Conservation (phyloP, 2,329 filamentous ascomycete genomes). For the Tolypocladium pustulatum region DNA sequence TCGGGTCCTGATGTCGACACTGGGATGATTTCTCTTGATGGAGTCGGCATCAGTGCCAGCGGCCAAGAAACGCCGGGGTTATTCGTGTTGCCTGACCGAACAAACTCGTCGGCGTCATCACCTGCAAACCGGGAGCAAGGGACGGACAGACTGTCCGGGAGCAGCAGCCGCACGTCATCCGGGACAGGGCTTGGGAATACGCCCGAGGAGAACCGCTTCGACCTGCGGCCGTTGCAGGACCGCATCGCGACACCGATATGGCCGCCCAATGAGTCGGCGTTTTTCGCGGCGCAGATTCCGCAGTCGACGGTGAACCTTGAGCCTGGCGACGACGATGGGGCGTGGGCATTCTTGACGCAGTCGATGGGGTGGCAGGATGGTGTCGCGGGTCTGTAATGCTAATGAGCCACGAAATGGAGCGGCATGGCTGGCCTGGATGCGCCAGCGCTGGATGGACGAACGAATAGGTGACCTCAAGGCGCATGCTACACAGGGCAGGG, state of each 20-base stretch:
- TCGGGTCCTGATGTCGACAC: background rate
- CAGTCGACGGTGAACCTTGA: constrained; percentile 10
- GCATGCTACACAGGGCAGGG: background rate
- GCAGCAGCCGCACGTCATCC: constrained; percentile 21
- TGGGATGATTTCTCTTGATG: background rate
- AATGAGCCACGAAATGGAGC: background rate
- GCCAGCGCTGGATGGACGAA: background rate
- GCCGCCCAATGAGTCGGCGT: constrained; percentile 17
- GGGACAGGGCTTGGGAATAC: constrained; percentile 22
- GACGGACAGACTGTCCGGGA: constrained; percentile 13
- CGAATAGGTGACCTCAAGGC: background rate
- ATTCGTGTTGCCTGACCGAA: constrained; percentile 19
- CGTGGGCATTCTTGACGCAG: constrained; percentile 18
- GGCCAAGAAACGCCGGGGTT: background rate
- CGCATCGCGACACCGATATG: constrained; percentile 19
- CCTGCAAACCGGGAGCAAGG: constrained; percentile 12
- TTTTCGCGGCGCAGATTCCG: constrained; percentile 17
- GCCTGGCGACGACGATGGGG: constrained; percentile 11
- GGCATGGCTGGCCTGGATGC: background rate
- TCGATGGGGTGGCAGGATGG: constrained; percentile 14
- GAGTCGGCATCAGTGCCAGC: background rate
- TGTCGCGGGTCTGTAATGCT: background rate
- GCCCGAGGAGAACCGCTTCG: constrained; percentile 23
- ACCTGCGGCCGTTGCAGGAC: constrained; percentile 21
- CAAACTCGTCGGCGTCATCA: constrained; percentile 21